phyloP scores from a whole-genome alignment of 2,329 filamentous ascomycete species.

The Hypoxylon sp. region DNA sequence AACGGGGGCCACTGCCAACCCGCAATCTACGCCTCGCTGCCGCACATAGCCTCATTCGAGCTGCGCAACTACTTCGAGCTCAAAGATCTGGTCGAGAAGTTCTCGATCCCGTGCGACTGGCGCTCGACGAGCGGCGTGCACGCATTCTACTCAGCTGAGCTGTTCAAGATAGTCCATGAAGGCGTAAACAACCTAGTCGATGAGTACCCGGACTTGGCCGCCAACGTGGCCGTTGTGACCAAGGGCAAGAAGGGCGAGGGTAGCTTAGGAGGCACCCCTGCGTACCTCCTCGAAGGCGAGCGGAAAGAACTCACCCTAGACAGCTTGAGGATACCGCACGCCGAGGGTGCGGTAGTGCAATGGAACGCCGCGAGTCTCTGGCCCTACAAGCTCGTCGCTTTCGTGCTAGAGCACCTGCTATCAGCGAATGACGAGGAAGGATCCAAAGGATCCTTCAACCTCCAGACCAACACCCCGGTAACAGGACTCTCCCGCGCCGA shows the following conservation, averaged over 20 bases:
- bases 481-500: slow-evolving; percentile 60
- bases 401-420: slow-evolving; percentile 75
- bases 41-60: slow-evolving; percentile 79
- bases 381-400: slow-evolving; percentile 88
- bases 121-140: slow-evolving; percentile 74
- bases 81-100: slow-evolving; percentile 67
- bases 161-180: slow-evolving; percentile 67
- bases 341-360: slow-evolving; percentile 75
- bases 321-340: slow-evolving; percentile 68
- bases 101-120: slow-evolving; percentile 80
- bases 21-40: slow-evolving; percentile 70
- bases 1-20: slow-evolving; percentile 84
- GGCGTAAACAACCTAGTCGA: slow-evolving; percentile 67
- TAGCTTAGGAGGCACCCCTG: slow-evolving; percentile 32
- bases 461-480: slow-evolving; percentile 82
- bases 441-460: slow-evolving; percentile 68
- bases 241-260: slow-evolving; percentile 48
- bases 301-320: slow-evolving; percentile 59
- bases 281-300: slow-evolving; percentile 48
- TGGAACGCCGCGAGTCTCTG: slow-evolving; percentile 77
- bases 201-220: slow-evolving; percentile 70
- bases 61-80: slow-evolving; percentile 76
- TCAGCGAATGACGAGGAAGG: slow-evolving; percentile 45
- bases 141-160: slow-evolving; percentile 69
- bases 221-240: slow-evolving; percentile 61